These are phyloP conservation scores for Scedosporium minutisporum DNA, from an alignment of 2,329 filamentous ascomycete species.

Conservation along the genomic window DNA sequence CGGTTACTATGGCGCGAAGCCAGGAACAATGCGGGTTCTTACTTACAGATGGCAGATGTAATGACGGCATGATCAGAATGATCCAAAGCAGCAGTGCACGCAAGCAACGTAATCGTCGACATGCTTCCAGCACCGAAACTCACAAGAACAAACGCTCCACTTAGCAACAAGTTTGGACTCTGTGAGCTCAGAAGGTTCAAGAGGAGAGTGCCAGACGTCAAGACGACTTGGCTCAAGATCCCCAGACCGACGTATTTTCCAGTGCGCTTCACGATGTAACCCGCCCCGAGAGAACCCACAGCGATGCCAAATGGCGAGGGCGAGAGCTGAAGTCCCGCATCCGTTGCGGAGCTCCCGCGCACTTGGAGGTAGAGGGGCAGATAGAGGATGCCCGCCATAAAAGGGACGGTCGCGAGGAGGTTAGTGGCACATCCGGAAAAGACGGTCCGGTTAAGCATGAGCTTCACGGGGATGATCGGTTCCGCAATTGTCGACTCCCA, in stretches of 20 bases:
- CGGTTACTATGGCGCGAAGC: not conserved
- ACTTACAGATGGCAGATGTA: slow-evolving; percentile 64
- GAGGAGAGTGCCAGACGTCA: not conserved
- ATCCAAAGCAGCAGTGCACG: slow-evolving; percentile 71
- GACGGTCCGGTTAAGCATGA: slow-evolving; percentile 65
- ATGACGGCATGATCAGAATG: slow-evolving; percentile 80
- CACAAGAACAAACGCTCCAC: slow-evolving; percentile 58
- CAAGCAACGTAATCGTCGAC: slow-evolving; percentile 72
- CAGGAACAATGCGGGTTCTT: not conserved
- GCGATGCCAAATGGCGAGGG: slow-evolving; percentile 65
- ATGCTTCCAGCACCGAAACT: slow-evolving; percentile 70
- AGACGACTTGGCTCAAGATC: not conserved
- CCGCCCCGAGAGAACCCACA: slow-evolving; percentile 58
- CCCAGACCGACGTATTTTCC: slow-evolving; percentile 54
- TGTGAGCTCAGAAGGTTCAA: not conserved
- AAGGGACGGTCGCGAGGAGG: slow-evolving; percentile 67
- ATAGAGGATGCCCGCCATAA: slow-evolving; percentile 67
- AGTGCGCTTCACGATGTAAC: slow-evolving; percentile 67
- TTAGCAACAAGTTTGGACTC: slow-evolving; percentile 42
- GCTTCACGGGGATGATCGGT: slow-evolving; percentile 70
- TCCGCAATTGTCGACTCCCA: slow-evolving; percentile 64
- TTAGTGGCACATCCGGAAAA: slow-evolving; percentile 68
- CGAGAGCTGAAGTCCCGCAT: slow-evolving; percentile 63
- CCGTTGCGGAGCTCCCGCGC: slow-evolving; percentile 57
- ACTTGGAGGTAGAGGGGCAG: slow-evolving; percentile 76